Conservation (phyloP, 2,329 filamentous ascomycete species). For the Lachnellula hyalina region DNA sequence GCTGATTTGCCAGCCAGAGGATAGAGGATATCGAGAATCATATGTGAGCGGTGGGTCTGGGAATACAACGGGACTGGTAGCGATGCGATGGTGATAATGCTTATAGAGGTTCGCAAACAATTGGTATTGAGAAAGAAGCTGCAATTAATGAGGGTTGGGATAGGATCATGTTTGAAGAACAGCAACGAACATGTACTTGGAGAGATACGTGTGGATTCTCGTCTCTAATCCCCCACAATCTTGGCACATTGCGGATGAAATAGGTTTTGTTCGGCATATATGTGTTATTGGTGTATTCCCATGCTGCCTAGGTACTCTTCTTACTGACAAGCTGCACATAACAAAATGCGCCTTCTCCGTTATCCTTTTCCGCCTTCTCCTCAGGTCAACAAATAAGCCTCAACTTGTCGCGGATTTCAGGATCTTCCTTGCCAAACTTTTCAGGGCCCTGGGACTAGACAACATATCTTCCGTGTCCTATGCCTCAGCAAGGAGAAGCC, state of each 20-base stretch:
- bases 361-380: constrained; percentile 44
- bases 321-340: background rate
- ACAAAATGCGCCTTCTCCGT: constrained; percentile 55
- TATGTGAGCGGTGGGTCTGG: no score
- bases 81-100: no score
- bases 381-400: constrained; percentile 33
- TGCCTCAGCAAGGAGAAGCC: constrained; percentile 46
- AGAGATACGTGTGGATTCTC: constrained; percentile 31
- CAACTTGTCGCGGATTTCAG: constrained; percentile 39
- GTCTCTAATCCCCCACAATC: constrained; percentile 37
- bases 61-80: no score
- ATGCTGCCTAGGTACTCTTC: no score
- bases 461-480: constrained; percentile 45
- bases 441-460: constrained; percentile 35
- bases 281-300: background rate
- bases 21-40: no score
- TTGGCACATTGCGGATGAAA: constrained; percentile 48
- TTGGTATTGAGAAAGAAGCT: no score
- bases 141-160: no score
- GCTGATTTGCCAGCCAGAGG: no score
- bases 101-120: no score
- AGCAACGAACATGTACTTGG: no score
- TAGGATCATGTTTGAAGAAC: no score
- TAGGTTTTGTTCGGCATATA: constrained; percentile 49
- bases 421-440: constrained; percentile 38